Evolutionary conservation across 495 filamentous ascomycete species (phyloP), one percentile per base, ranked within the genome.

Genomic region (Hypoxylon rickii): DNA sequence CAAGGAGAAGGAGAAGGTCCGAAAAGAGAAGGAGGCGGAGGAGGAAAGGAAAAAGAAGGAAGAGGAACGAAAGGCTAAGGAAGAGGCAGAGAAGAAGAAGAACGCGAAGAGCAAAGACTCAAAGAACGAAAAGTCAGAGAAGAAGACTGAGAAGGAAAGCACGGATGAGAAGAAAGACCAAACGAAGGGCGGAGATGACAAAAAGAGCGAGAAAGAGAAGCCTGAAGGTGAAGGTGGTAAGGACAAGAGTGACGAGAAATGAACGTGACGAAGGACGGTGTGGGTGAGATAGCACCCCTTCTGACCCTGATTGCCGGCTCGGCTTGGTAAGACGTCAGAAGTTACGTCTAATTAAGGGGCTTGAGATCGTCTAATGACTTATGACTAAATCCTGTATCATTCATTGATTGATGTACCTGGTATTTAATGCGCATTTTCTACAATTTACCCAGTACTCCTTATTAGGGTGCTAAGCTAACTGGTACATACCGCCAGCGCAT

Each of bases 1-100:
- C 61, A 67, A 78, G 24, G 75, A 77, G 65, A 77, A 78, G 15
- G 77, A 83, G 15, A 70, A 74, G 5, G 65, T 76, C 31, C 66
- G 67, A 10, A 73, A 73, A 10, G 71, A 73, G 17, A 67, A 64
- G 18, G 37, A 79, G 26, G 73, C 73, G 19, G 64, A 72, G 37
- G 72, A 75, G 33, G 66, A 73, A 36, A 58, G 72, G 32, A 60
- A 73, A 45, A 47, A 71, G 31, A 49, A 71, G 33, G 61, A n/a
- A n/a, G n/a, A n/a, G n/a, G n/a, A n/a, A n/a, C n/a, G n/a, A n/a
- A n/a, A n/a, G n/a, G n/a, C n/a, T n/a, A n/a, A 74, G 38, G 64
- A 80, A 49, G 51, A 67, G 10, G 62, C 51, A 31, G 67, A 82
- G 64, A 68, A 77, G 15, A 75, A 78, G 7, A 76, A 81, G 12